Conservation (phyloP, 306 rosid species). For the Pueraria montana region DNA sequence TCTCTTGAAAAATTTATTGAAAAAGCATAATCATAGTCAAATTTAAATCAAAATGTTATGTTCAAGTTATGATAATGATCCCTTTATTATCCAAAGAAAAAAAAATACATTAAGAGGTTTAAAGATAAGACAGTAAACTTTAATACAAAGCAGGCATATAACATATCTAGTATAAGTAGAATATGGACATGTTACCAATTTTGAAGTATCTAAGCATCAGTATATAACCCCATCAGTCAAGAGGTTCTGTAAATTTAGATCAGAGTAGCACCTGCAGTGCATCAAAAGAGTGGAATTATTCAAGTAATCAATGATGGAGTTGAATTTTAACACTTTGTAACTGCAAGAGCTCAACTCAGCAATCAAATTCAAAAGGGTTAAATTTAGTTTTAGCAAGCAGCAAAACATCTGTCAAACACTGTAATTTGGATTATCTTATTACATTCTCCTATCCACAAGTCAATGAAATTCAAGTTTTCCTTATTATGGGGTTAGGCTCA, state of each 20-base stretch:
- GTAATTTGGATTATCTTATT: not conserved
- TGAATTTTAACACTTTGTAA: not conserved
- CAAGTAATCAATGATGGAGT: slow-evolving; percentile 16
- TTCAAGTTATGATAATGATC: not conserved
- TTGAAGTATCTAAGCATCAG: not conserved
- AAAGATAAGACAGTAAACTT: not conserved
- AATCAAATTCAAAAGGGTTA: slow-evolving; percentile 8
- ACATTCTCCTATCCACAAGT: slow-evolving; percentile 29
- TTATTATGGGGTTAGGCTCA: slow-evolving; percentile 42
- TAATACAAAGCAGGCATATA: not conserved
- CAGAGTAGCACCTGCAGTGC: not conserved
- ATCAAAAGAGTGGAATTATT: not conserved
- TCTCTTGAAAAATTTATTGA: not conserved
- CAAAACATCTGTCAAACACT: not conserved
- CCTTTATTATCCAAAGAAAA: not conserved
- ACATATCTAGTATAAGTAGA: not conserved
- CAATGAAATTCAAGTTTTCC: slow-evolving; percentile 13
- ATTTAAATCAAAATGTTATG: not conserved
- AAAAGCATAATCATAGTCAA: not conserved
- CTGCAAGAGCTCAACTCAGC: not conserved
- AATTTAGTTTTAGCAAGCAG: not conserved
- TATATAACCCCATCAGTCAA: not conserved
- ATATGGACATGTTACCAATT: not conserved
- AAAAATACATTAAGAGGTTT: not conserved
- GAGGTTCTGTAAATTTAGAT: not conserved